Evolutionary conservation across 352 stramenopile genomes (phyloP).

Genomic region (Pythium plurisporium): DNA sequence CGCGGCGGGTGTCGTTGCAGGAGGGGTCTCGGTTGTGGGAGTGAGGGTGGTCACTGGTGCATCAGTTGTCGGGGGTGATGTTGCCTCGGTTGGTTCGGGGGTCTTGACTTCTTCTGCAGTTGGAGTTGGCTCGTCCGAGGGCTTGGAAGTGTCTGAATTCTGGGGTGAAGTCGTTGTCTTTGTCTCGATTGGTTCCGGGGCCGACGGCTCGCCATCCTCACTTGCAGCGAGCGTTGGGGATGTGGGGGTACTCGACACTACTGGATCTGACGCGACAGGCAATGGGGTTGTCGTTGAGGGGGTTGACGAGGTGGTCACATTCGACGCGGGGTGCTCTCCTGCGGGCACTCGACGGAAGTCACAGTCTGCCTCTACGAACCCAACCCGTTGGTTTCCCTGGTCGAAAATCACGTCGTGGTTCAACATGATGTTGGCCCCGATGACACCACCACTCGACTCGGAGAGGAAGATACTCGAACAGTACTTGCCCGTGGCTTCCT

Average conservation of each 20-base stretch:
- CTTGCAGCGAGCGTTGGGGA: no score
- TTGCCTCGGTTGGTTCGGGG: neutral
- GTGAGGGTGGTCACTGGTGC: neutral
- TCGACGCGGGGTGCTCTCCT: neutral
- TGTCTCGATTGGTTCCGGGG: no score
- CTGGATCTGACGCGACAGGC: no score
- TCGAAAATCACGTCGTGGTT: constrained; percentile 83
- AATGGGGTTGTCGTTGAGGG: neutral
- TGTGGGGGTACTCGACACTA: no score
- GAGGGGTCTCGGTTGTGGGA: no score
- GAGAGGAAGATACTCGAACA: constrained; percentile 66
- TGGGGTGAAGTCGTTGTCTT: no score
- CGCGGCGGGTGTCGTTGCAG: no score
- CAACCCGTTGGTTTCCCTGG: constrained; percentile 57
- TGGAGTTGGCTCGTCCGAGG: no score
- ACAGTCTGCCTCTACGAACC: constrained; percentile 74
- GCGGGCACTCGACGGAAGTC: constrained; percentile 14
- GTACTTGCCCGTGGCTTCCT: constrained; percentile 41
- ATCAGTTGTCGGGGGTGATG: neutral
- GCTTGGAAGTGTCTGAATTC: no score
- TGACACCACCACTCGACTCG: constrained; percentile 66
- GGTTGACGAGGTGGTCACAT: constrained; percentile 6
- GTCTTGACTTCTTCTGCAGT: no score
- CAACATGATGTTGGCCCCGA: constrained; percentile 83
- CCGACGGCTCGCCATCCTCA: no score